Evolutionary conservation across 2,329 filamentous ascomycete species (phyloP).

Genomic region (Fusarium sp.): DNA sequence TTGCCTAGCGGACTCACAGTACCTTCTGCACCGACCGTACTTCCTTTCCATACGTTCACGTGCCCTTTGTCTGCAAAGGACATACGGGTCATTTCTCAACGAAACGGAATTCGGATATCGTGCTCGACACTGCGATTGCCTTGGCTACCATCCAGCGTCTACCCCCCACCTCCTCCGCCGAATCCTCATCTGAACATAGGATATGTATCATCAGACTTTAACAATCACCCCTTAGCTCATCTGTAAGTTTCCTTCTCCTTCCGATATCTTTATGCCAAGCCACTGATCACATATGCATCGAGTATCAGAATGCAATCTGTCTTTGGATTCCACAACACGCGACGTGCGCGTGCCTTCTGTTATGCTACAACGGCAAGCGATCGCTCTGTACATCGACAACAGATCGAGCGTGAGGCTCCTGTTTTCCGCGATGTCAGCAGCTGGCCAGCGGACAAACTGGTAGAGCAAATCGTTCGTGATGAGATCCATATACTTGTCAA

Average conservation of each 20-base stretch:
- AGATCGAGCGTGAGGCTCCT: constrained; percentile 93
- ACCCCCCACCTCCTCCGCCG: constrained; percentile 85
- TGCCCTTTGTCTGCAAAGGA: constrained; percentile 91
- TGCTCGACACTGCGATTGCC: constrained; percentile 86
- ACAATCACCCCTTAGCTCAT: constrained; percentile 96
- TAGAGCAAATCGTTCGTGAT: constrained; percentile 87
- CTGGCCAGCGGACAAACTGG: constrained; percentile 86
- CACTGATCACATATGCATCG: constrained; percentile 9
- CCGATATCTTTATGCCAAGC: not conserved
- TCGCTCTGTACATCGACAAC: constrained; percentile 85
- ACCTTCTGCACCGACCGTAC: constrained; percentile 89
- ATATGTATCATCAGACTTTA: constrained; percentile 98
- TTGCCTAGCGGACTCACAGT: constrained; percentile 79
- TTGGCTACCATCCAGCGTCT: constrained; percentile 86
- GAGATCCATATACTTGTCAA: constrained; percentile 96
- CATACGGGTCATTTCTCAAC: constrained; percentile 92
- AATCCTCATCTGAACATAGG: constrained; percentile 87
- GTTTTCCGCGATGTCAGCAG: constrained; percentile 88
- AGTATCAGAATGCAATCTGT: constrained; percentile 87
- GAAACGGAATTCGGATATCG: constrained; percentile 93
- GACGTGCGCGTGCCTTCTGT: constrained; percentile 84
- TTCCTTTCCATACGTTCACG: constrained; percentile 98
- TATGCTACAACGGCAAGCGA: constrained; percentile 96
- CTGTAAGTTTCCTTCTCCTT: constrained; percentile 61
- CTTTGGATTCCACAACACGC: constrained; percentile 86